These are phyloP conservation scores for Mucor velutinosus DNA, from an alignment of 371 early-diverging fungal genomes.

Conservation along the genomic window DNA sequence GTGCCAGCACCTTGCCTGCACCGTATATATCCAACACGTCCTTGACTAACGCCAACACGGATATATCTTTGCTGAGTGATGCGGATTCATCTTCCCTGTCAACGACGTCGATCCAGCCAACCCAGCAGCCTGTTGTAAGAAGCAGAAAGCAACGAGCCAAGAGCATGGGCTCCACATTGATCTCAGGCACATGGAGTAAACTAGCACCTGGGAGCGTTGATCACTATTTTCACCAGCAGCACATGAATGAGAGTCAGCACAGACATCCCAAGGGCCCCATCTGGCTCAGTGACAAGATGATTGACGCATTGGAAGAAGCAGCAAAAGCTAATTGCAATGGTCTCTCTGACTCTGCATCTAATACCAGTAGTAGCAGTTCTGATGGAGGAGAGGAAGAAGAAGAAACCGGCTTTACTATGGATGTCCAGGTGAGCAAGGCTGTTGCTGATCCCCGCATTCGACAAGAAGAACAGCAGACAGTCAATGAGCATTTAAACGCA, in stretches of 20 bases:
- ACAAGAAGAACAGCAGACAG: constrained; percentile 18
- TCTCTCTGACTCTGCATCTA: background rate
- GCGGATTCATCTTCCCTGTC: background rate
- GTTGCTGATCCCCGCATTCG: background rate
- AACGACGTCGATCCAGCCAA: background rate
- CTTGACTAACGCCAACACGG: background rate
- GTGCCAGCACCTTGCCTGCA: background rate
- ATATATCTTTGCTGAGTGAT: background rate
- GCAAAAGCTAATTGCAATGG: background rate
- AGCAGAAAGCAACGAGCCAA: constrained; percentile 3
- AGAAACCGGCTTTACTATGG: background rate
- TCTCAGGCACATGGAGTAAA: constrained; percentile 8
- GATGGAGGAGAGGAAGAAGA: background rate
- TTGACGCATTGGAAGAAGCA: background rate
- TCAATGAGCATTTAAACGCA: constrained; percentile 44
- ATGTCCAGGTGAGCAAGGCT: background rate
- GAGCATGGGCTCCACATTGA: constrained; percentile 7
- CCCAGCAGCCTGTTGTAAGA: background rate
- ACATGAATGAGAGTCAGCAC: constrained; percentile 14
- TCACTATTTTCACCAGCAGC: constrained; percentile 7
- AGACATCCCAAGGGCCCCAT: constrained; percentile 11
- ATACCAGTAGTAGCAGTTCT: background rate
- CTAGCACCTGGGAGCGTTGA: constrained; percentile 1
- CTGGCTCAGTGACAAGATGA: constrained; percentile 5
- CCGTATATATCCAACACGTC: background rate